Base-by-base conservation (phyloP, 2,329 filamentous ascomycete species). In the Cladosporium cucumerinum region DNA sequence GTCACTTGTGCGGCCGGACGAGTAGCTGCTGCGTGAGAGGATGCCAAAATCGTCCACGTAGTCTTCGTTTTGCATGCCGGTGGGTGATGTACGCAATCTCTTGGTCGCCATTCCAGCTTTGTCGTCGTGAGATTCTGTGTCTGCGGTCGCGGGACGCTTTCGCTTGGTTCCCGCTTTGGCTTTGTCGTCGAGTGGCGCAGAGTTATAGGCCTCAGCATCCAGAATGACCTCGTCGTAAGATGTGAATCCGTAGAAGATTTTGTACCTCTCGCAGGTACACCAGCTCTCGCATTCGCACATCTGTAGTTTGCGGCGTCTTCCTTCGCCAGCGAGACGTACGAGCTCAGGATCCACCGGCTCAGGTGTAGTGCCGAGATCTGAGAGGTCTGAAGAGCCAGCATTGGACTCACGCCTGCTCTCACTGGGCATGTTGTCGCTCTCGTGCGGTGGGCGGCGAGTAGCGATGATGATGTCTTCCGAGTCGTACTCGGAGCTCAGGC, bases 201-300 rank as follows among this genome's bases (percentile, higher is more conserved):
- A 5, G 2, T 28, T n/a, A 6, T 11, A 28, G 16, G 8, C 5
- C 5, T 11, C 26, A 54, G 51, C 28, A 21, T 54, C 28, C 8
- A 34, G 26, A n/a, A 11, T 21, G 32, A 34, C 34, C 18, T 28
- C 30, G 3, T 54, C 34, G 21, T 23, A 16, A 32, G 49, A 25
- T 14, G 32, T 34, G 14, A 28, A 30, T 4, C 49, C 61, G 23
- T 21, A 36, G 55, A 59, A 64, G 23, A 30, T 48, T 23, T 28
- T 43, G 62, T 64, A 64, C 23, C 46, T 51, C 30, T 36, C 25
- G 55, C 62, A 64, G 14, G 26, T 23, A 39, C 62, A 64, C 62
- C 62, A 64, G 21, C 43, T 25, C 26, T 51, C 34, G 46, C 62
- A 64, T 18, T 26, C 32, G 57, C 62, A 64, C 18, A 43, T 10